Evolutionary conservation across 306 rosid species (phyloP).

Genomic region (Potentilla sterilis): DNA sequence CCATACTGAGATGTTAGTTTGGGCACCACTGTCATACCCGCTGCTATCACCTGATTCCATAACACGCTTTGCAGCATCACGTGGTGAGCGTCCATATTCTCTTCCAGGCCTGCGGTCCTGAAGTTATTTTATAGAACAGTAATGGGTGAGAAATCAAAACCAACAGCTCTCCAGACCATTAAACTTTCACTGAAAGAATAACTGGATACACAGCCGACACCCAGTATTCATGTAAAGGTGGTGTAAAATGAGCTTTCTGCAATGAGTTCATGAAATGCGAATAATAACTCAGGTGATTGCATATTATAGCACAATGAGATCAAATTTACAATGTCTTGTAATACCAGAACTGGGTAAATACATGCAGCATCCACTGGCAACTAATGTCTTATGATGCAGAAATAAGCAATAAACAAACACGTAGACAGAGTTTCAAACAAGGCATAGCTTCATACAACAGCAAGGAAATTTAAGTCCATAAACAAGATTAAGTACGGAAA

Average conservation of each 20-base stretch:
- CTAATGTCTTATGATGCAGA: not conserved
- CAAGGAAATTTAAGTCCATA: not conserved
- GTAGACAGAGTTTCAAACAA: not conserved
- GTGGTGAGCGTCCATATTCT: constrained; percentile 40
- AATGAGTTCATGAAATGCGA: too few species aligned
- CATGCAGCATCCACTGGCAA: not conserved
- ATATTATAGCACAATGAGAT: not conserved
- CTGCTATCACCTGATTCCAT: constrained; percentile 59
- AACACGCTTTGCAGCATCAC: constrained; percentile 32
- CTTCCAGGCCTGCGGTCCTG: constrained; percentile 55
- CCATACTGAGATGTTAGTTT: constrained; percentile 30
- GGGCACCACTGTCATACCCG: constrained; percentile 58
- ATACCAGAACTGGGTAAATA: not conserved
- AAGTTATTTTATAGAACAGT: constrained; percentile 15
- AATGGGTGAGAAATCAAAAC: constrained; percentile 3
- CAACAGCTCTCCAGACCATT: not conserved
- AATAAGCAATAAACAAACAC: not conserved
- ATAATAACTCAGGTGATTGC: too few species aligned
- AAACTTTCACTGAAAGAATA: not conserved
- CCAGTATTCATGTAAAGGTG: not conserved
- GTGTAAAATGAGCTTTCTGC: not conserved
- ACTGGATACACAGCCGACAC: not conserved
- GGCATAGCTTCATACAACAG: not conserved
- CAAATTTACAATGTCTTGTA: too few species aligned
- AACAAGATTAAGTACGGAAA: constrained; percentile 8